Evolutionary conservation across 305 asterid genomes (phyloP), one percentile per base, ranked within the genome.

Genomic region (Ajuga reptans): DNA sequence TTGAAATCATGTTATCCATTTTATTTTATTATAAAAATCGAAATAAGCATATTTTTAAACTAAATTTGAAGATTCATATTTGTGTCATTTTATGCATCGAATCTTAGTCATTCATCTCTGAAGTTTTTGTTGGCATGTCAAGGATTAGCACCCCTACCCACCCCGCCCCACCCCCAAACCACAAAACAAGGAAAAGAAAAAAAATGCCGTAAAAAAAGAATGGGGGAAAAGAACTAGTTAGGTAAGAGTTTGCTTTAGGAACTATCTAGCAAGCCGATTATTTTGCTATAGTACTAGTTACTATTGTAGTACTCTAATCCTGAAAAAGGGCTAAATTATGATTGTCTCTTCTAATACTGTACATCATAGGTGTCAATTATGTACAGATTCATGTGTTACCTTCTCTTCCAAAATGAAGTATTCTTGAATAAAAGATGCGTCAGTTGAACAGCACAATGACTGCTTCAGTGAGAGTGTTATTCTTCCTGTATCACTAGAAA

Each of bases 381-480:
- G 50, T 24, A 76, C 6, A 21, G 17, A 29, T 18, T 47, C 5
- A 24, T 33, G 68, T 4, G 56, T 64, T 85, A 90, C 97, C 99
- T 93, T 87, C 64, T 90, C 96, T 78, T 93, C 96, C 80, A 84
- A 77, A 69, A 79, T 71, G 72, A 93, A 93, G 82, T 90, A 85
- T 66, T 87, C 99, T 72, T 86, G 96, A 78, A 89, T 86, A 74
- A 89, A 93, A 27, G 97, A 84, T 65, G 96, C 90, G 74, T 89
- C 91, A 1, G 82, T 84, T 21, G 99, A 93, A 75, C 85, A 83
- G 79, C 95, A 87, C 49, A 83, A 65, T 51, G 97, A 90, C 78
- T 93, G 99, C 87, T 86, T 90, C 82, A 93, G 56, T 4, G 96
- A 89, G 14, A 93, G 83, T 24, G 96, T 89, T 75, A 93, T 82